Evolutionary conservation across 23 red algal genomes (phyloP).

Genomic region (Gracilaria caudata): DNA sequence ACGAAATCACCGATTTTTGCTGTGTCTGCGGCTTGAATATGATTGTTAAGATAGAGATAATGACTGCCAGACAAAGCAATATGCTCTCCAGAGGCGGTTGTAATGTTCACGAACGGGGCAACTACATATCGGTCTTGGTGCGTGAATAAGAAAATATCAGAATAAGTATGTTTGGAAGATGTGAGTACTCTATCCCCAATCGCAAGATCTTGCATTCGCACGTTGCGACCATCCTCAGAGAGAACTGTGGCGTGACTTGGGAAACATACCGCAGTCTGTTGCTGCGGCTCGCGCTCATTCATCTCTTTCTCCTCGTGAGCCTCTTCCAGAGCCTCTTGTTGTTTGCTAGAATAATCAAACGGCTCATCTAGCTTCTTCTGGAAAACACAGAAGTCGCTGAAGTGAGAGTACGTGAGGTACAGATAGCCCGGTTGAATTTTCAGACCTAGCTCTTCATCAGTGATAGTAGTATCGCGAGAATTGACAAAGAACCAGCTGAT

Average conservation of each 20-base stretch:
- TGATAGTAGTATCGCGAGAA: background rate
- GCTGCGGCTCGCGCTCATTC: background rate
- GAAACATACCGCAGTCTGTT: constrained; percentile 52
- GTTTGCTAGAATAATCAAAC: constrained; percentile 7
- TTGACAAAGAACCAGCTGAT: constrained; percentile 63
- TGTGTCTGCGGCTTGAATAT: constrained; percentile 17
- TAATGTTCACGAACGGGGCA: constrained; percentile 37
- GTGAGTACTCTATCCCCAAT: constrained; percentile 57
- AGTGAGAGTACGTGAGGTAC: constrained; percentile 51
- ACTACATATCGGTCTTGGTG: constrained; percentile 23
- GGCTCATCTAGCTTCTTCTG: constrained; percentile 19
- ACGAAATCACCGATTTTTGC: constrained; percentile 43
- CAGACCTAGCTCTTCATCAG: constrained; percentile 17
- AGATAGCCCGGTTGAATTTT: constrained; percentile 29
- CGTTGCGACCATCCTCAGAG: constrained; percentile 13
- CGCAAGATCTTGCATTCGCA: constrained; percentile 55
- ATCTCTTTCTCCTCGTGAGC: constrained; percentile 22
- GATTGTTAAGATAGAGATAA: constrained; percentile 46
- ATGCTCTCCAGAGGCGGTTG: background rate
- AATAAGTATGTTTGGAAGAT: constrained; percentile 18
- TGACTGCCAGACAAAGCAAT: constrained; percentile 42
- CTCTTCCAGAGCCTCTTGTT: background rate
- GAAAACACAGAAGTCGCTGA: constrained; percentile 50
- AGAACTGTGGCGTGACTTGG: constrained; percentile 32
- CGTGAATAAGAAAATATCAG: constrained; percentile 65